Conservation (phyloP, 768 basidiomycete genomes). For the Suillus americanus region DNA sequence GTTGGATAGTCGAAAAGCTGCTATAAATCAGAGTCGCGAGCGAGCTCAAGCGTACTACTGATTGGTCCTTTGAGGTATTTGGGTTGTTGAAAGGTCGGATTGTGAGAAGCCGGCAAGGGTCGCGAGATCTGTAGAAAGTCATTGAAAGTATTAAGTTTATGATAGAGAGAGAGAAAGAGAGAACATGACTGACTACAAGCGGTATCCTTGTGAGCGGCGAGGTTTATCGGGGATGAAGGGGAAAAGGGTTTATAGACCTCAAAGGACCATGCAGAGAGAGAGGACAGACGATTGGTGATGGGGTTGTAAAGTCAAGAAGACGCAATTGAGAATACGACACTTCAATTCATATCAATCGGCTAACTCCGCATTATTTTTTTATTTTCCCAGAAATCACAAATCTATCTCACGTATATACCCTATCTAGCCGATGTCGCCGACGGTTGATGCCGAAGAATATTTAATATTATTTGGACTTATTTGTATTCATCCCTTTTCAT, state of each 20-base stretch:
- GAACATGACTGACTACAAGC: constrained; percentile 41
- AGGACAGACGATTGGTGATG: constrained; percentile 12
- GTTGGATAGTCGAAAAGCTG: constrained; percentile 23
- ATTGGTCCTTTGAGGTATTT: constrained; percentile 36
- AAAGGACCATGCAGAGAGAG: constrained; percentile 36
- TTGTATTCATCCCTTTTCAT: not conserved
- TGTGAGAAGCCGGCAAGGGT: constrained; percentile 86
- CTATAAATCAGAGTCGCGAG: constrained; percentile 50
- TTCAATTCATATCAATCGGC: constrained; percentile 27
- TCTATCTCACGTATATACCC: constrained; percentile 10
- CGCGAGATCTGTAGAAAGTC: constrained; percentile 67
- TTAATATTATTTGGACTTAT: not conserved
- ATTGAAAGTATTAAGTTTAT: not conserved
- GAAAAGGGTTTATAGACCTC: constrained; percentile 27
- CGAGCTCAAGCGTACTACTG: constrained; percentile 67
- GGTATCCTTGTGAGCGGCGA: constrained; percentile 53
- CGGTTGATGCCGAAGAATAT: not conserved
- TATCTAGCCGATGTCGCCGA: constrained; percentile 31
- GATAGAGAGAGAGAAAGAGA: not conserved
- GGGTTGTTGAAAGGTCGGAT: constrained; percentile 41
- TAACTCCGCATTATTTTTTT: constrained; percentile 19
- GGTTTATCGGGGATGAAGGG: constrained; percentile 39
- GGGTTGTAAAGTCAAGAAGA: constrained; percentile 1
- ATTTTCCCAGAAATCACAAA: constrained; percentile 9
- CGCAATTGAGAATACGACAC: constrained; percentile 23